Evolutionary conservation across 208 protist species (phyloP).

Genomic region (Acanthamoeba castellanii): DNA sequence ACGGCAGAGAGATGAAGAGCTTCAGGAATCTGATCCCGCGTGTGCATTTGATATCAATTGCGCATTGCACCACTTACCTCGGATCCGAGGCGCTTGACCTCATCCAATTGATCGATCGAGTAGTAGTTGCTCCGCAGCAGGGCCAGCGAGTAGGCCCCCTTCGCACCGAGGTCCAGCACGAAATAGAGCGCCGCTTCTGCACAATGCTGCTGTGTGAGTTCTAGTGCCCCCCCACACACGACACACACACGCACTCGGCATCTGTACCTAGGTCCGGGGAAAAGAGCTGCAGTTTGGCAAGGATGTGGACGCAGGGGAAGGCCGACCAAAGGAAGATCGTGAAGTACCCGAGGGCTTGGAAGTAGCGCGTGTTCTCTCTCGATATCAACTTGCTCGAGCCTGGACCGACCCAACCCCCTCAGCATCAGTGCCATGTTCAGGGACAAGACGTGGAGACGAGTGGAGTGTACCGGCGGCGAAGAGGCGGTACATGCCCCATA

Average conservation of each 20-base stretch:
- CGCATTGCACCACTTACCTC: neutral
- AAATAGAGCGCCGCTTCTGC: neutral
- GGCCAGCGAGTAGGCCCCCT: neutral
- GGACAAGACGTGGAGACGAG: neutral
- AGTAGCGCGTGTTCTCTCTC: neutral
- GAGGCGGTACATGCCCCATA: constrained; percentile 1
- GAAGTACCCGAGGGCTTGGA: neutral
- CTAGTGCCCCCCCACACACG: neutral
- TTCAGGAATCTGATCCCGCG: neutral
- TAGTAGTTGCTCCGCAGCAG: constrained; percentile 24
- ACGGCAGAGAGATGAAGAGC: neutral
- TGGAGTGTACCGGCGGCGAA: neutral
- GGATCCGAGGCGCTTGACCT: neutral
- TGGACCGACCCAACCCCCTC: neutral
- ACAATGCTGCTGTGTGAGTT: neutral
- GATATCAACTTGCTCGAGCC: neutral
- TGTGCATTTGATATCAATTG: too few species aligned
- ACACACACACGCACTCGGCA: neutral
- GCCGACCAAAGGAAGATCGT: neutral
- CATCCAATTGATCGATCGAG: constrained; percentile 9
- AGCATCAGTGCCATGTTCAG: neutral
- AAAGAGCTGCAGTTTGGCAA: neutral
- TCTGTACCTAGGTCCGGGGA: neutral
- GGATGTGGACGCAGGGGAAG: neutral
- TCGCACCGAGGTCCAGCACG: neutral